phyloP scores from a whole-genome alignment of 192 early-diverging fungal species.

The Obelidium mucronatum region DNA sequence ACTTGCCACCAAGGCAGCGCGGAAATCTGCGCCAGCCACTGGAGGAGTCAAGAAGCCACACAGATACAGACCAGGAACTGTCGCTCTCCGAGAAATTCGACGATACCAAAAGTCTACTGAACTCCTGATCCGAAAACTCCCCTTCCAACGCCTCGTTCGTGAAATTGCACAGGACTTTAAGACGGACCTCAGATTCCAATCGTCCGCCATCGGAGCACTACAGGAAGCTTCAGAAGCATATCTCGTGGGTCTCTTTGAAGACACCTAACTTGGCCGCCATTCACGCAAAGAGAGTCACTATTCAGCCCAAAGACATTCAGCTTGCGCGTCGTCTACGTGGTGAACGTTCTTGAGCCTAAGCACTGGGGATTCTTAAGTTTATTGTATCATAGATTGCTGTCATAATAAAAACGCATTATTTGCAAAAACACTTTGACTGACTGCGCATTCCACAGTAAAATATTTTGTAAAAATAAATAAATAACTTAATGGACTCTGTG shows the following conservation, averaged over 20 bases:
- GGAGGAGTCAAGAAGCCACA: constrained; percentile 45
- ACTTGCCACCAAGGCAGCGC: constrained; percentile 90
- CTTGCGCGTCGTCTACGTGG: constrained; percentile 88
- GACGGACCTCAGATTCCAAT: constrained; percentile 99
- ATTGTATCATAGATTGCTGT: neutral
- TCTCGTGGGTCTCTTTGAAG: constrained; percentile 78
- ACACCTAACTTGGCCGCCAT: constrained; percentile 92
- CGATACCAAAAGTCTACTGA: constrained; percentile 84
- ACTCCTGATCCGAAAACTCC: constrained; percentile 83
- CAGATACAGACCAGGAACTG: constrained; percentile 78
- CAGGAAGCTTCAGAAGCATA: constrained; percentile 97
- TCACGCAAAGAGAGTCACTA: no score
- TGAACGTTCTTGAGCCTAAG: constrained; percentile 50
- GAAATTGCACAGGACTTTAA: constrained; percentile 99
- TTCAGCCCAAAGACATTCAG: constrained; percentile 99
- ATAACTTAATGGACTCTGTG: constrained; percentile 14
- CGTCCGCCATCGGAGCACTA: constrained; percentile 96
- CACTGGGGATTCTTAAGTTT: no score
- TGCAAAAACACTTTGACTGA: neutral
- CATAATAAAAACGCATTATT: neutral
- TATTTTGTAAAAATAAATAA: no score
- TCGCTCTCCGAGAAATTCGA: constrained; percentile 86
- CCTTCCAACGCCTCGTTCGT: constrained; percentile 90
- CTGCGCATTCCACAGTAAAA: neutral
- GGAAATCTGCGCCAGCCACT: constrained; percentile 91